A percentile compares a stretch with the other conserved stretches of the same genome.
Evolutionary conservation across 2,329 filamentous ascomycete species (phyloP).

Genomic region (Raffaelea albimanens): DNA sequence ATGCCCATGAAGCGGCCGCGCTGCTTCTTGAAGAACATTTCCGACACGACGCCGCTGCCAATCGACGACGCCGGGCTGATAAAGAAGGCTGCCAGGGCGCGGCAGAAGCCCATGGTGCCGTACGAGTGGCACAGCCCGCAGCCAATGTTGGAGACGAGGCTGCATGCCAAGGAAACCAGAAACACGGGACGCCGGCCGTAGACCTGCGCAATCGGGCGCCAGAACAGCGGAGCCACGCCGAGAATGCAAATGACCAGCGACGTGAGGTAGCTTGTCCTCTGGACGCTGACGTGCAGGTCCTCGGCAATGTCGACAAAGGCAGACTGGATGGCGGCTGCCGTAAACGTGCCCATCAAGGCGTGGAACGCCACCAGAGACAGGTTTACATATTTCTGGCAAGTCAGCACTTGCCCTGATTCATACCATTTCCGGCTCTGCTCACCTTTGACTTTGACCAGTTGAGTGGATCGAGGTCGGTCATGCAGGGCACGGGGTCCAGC

Average conservation of each 20-base stretch:
- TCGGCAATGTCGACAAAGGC: conserved; percentile 42
- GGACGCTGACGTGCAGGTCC: conserved; percentile 38
- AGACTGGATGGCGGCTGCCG: conserved; percentile 41
- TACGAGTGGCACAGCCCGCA: conserved; percentile 41
- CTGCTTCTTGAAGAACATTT: conserved; percentile 47
- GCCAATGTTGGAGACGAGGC: conserved; percentile 40
- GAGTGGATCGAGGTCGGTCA: conserved; percentile 6
- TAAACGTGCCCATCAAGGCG: conserved; percentile 47
- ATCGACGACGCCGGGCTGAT: conserved; percentile 42
- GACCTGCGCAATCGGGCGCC: conserved; percentile 43
- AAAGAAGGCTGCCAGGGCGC: conserved; percentile 43
- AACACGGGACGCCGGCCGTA: conserved; percentile 47
- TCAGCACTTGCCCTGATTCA: neutral
- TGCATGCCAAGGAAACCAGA: conserved; percentile 37
- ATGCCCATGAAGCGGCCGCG: conserved; percentile 45
- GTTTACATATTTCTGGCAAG: conserved; percentile 37
- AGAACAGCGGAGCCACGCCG: conserved; percentile 43
- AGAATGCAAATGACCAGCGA: conserved; percentile 46
- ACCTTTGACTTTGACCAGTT: conserved; percentile 8
- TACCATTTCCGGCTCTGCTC: neutral
- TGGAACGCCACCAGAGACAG: conserved; percentile 46
- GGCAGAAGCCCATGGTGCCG: conserved; percentile 37
- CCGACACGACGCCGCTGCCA: conserved; percentile 46
- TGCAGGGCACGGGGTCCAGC: conserved; percentile 6
- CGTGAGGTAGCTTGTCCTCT: conserved; percentile 41